Percentiles rank a stretch among this genome's conserved stretches.
Evolutionary conservation across 2,329 filamentous ascomycete genomes (phyloP).

Genomic region (Beauveria sp.): DNA sequence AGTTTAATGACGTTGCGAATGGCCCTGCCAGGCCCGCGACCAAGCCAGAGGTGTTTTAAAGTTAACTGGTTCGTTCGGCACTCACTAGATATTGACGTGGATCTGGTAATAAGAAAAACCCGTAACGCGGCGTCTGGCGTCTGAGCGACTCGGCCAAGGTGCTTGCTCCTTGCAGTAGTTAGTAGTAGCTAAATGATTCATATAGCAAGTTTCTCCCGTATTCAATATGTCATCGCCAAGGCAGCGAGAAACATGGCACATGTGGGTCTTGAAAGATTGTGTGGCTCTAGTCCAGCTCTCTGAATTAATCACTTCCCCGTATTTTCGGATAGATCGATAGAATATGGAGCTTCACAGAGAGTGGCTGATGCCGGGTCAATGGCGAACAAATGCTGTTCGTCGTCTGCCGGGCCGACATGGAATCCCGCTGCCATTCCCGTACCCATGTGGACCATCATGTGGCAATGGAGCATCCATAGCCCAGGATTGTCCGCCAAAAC

Average conservation of each 20-base stretch:
- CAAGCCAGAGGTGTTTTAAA: constrained; percentile 8
- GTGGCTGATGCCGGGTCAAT: constrained; percentile 13
- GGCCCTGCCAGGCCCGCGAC: background rate
- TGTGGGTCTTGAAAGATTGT: background rate
- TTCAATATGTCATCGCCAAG: background rate
- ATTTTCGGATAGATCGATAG: background rate
- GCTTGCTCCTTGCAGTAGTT: background rate
- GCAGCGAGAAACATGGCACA: background rate
- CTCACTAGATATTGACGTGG: background rate
- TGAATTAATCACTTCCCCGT: background rate
- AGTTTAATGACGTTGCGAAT: constrained; percentile 8
- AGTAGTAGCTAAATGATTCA: background rate
- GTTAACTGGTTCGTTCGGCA: background rate
- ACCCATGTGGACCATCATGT: constrained; percentile 21
- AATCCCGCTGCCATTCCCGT: constrained; percentile 21
- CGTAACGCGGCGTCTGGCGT: background rate
- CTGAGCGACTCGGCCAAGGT: background rate
- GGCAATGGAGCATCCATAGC: constrained; percentile 23
- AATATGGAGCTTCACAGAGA: constrained; percentile 9
- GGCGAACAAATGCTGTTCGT: constrained; percentile 14
- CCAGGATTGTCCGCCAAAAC: constrained; percentile 20
- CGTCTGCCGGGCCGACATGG: constrained; percentile 17
- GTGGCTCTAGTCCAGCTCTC: no score
- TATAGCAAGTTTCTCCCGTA: background rate
- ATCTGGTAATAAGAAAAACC: background rate